Evolutionary conservation across 495 filamentous ascomycete genomes (phyloP), one percentile per base, ranked within the genome.

Genomic region (Penicilliopsis zonata): DNA sequence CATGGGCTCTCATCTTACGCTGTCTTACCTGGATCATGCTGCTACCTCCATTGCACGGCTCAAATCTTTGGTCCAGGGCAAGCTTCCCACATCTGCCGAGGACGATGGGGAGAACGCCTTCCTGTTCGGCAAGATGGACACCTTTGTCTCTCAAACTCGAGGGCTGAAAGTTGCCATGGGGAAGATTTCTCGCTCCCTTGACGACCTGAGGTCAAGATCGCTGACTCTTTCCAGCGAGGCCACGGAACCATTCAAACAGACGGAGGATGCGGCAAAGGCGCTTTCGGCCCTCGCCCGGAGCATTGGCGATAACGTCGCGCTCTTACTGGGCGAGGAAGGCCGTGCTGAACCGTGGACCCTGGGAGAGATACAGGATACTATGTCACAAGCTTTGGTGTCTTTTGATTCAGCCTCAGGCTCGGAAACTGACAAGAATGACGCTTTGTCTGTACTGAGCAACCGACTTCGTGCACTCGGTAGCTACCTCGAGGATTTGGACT

Each of bases 141-240:
- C 62, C 5, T 71, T 90, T 13, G 65, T 87, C 37, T 70, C 67
- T 19, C 78, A 83, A 42, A 79, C 80, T 4, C 75, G 88, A 32
- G 86, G 80, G 47, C 70, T 78, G 20, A 94, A 94, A 56, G 83
- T 94, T 13, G 68, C 92, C 15, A 76, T 79, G 40, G 67, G 72
- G 30, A 96, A 96, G 54, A 74, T 83, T 4, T 65, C 80, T 10
- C 70, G 80, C 20, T 69, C 82, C 19, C 56, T 95, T 3, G 76
- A 86, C 25, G 86, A 94, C 31, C 63, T 94, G 24, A 79, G 76
- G 41, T 65, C 72, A 0, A 63, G 88, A 25, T 88, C 81, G 3
- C 61, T 96, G 17, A 81, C 83, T 10, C 69, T 94, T 13, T 39
- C 73, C 54, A 33, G 77, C 70, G 41, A 78, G 65, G 49, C 49